Percentiles rank a stretch among this genome's conserved stretches.
Conservation (phyloP, 331 rosid species). For the Acacia concinna region DNA sequence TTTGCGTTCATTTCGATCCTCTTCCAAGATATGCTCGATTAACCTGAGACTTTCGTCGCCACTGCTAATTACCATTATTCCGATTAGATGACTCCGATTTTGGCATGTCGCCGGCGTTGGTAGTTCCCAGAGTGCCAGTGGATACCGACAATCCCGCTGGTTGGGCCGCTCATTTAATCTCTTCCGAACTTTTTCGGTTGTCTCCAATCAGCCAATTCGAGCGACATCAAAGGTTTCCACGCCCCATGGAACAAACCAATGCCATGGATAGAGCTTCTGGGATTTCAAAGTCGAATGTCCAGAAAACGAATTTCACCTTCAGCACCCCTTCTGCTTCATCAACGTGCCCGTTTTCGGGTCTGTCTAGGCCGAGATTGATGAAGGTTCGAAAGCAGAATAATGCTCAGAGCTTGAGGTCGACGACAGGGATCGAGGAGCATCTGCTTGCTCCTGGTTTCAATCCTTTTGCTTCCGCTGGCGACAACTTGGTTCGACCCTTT, state of each 20-base stretch:
- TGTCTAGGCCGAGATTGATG: slow-evolving; percentile 58
- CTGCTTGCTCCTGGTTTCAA: slow-evolving; percentile 41
- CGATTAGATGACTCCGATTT: slow-evolving; percentile 51
- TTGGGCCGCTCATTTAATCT: slow-evolving; percentile 32
- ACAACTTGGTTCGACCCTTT: slow-evolving; percentile 21
- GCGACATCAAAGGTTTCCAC: slow-evolving; percentile 7
- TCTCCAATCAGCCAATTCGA: slow-evolving; percentile 25
- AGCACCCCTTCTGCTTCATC: slow-evolving; percentile 40
- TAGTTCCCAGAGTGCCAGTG: slow-evolving; percentile 38
- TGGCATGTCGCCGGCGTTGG: slow-evolving; percentile 49
- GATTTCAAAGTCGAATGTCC: slow-evolving; percentile 41
- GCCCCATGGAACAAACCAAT: slow-evolving; percentile 49
- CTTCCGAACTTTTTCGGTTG: slow-evolving; percentile 29
- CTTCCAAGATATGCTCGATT: neutral
- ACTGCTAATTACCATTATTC: slow-evolving; percentile 19
- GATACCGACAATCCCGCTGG: slow-evolving; percentile 9
- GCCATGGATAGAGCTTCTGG: slow-evolving; percentile 43
- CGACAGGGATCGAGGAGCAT: slow-evolving; percentile 31
- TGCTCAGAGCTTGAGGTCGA: slow-evolving; percentile 46
- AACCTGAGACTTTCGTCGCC: neutral
- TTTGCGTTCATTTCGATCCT: slow-evolving; percentile 30
- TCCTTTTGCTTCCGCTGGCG: slow-evolving; percentile 43
- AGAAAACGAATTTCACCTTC: slow-evolving; percentile 46
- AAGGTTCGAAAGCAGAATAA: slow-evolving; percentile 61
- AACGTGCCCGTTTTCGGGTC: slow-evolving; percentile 48